Conservation (phyloP, 495 filamentous ascomycete genomes). For the Penicillium paxilli region DNA sequence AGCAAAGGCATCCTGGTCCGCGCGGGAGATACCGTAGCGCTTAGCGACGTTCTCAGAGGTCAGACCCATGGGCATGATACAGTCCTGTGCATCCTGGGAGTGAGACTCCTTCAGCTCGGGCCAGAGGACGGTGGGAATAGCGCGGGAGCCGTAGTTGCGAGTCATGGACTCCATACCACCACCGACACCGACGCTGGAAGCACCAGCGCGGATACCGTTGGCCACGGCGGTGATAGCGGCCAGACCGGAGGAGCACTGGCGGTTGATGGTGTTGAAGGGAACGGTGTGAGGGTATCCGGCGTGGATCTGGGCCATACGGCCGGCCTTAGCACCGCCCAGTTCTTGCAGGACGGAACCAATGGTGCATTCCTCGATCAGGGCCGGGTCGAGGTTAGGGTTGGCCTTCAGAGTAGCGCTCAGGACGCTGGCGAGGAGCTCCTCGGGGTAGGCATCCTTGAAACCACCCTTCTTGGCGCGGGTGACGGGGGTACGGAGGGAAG, state of each 20-base stretch:
- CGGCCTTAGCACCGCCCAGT: conserved; percentile 87
- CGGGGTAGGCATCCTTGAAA: conserved; percentile 86
- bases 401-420: conserved; percentile 76
- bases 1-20: conserved; percentile 82
- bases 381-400: conserved; percentile 72
- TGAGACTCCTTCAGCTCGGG: conserved; percentile 62
- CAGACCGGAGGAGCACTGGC: conserved; percentile 78
- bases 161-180: conserved; percentile 96
- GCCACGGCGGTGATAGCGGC: conserved; percentile 71
- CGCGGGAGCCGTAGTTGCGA: conserved; percentile 76
- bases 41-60: conserved; percentile 89
- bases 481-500: conserved; percentile 82
- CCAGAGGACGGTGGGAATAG: conserved; percentile 83
- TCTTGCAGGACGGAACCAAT: conserved; percentile 88
- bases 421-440: conserved; percentile 82
- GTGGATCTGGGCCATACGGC: conserved; percentile 86
- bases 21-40: conserved; percentile 70
- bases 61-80: conserved; percentile 91
- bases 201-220: conserved; percentile 67
- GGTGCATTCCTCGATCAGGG: conserved; percentile 73
- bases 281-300: conserved; percentile 73
- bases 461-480: conserved; percentile 79
- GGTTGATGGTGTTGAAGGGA: conserved; percentile 80
- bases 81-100: conserved; percentile 73
- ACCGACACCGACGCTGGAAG: conserved; percentile 77